Evolutionary conservation across 495 filamentous ascomycete genomes (phyloP).

Genomic region (Cercophora scortea): DNA sequence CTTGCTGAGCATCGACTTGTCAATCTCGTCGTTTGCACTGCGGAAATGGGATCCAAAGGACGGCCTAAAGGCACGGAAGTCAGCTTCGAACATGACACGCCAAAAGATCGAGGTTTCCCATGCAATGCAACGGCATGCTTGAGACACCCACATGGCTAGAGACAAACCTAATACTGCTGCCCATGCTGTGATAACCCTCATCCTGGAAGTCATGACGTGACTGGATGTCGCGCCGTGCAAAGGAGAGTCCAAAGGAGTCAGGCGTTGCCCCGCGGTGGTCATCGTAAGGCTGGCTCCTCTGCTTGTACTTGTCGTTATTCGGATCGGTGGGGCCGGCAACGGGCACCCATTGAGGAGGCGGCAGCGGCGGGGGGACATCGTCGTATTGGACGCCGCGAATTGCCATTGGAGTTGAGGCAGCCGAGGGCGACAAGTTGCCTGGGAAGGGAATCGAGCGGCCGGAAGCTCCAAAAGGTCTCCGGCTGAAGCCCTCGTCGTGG

Average conservation of each 20-base stretch:
- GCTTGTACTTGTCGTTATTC: conserved; percentile 18
- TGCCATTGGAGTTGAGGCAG: conserved; percentile 26
- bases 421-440: conserved; percentile 21
- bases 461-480: conserved; percentile 9
- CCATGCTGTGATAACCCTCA: conserved; percentile 47
- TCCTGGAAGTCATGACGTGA: conserved; percentile 28
- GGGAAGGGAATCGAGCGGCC: conserved; percentile 12
- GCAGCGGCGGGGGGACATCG: conserved; percentile 40
- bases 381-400: conserved; percentile 19
- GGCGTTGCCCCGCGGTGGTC: conserved; percentile 11
- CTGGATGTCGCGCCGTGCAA: conserved; percentile 15
- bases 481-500: conserved; percentile 9
- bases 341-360: conserved; percentile 37
- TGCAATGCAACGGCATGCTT: neutral
- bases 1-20: conserved; percentile 71
- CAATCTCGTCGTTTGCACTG: conserved; percentile 52
- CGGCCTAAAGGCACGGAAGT: conserved; percentile 3
- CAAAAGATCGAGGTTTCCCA: neutral
- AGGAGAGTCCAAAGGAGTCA: conserved; percentile 20
- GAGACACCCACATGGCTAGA: conserved; percentile 1
- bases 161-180: conserved; percentile 29
- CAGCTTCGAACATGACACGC: neutral
- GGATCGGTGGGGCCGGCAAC: conserved; percentile 27
- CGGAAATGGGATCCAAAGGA: conserved; percentile 23
- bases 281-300: conserved; percentile 13